Conservation (phyloP, 306 rosid species). For the Hippophae rhamnoides region DNA sequence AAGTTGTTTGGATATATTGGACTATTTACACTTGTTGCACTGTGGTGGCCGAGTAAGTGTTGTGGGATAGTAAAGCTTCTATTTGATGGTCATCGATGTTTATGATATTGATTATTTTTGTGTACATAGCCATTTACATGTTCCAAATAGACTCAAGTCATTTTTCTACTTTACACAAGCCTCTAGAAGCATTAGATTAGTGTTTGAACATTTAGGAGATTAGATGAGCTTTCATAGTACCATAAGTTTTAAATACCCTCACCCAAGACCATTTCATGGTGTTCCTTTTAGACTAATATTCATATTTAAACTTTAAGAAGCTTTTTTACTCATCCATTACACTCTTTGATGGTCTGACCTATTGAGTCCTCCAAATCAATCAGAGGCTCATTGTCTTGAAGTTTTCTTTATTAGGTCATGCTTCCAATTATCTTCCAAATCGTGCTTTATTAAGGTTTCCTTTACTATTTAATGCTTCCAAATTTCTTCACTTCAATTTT, state of each 20-base stretch:
- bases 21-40: constrained; percentile 64
- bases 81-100: constrained; percentile 7
- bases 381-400: background rate
- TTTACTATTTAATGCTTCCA: background rate
- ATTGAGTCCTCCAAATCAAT: background rate
- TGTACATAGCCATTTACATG: background rate
- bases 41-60: constrained; percentile 94
- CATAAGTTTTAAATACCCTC: background rate
- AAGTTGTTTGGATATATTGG: constrained; percentile 98
- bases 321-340: background rate
- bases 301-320: background rate
- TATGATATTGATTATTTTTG: background rate
- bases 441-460: background rate
- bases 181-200: constrained; percentile 1
- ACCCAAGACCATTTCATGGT: background rate
- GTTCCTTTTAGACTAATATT: background rate
- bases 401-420: too few relatives aligned
- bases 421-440: background rate
- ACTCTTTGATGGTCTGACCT: background rate
- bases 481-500: too few relatives aligned
- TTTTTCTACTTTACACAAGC: constrained; percentile 1
- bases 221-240: background rate
- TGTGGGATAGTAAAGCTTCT: constrained; percentile 2
- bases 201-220: background rate
- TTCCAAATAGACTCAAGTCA: background rate